These are phyloP conservation scores for Perkinsus marinus DNA, from an alignment of 169 alveolate genomes.

Conservation along the genomic window DNA sequence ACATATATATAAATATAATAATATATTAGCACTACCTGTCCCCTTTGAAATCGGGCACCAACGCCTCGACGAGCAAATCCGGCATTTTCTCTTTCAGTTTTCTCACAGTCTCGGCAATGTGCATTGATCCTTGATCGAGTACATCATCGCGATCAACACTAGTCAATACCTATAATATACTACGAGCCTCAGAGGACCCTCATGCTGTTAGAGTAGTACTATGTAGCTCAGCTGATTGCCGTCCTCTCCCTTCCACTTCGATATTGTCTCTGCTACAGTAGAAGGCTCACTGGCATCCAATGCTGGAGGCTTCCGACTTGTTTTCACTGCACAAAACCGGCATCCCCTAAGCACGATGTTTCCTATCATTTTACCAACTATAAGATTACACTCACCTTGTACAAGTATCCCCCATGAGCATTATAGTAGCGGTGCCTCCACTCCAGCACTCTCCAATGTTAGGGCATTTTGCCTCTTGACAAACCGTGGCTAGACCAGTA, in stretches of 20 bases:
- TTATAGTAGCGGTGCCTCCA: conserved; percentile 52
- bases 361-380: neutral
- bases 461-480: conserved; percentile 57
- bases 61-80: conserved; percentile 36
- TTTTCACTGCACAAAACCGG: conserved; percentile 44
- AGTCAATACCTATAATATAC: conserved; percentile 30
- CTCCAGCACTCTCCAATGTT: conserved; percentile 55
- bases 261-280: conserved; percentile 42
- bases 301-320: conserved; percentile 42
- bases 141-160: conserved; percentile 53
- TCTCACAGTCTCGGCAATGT: conserved; percentile 43
- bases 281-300: conserved; percentile 44
- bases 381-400: conserved; percentile 14
- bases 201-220: neutral
- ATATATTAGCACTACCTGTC: neutral
- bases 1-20: neutral
- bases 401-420: conserved; percentile 53
- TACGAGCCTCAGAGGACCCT: neutral
- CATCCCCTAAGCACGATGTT: conserved; percentile 21
- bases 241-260: conserved; percentile 45
- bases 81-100: conserved; percentile 34
- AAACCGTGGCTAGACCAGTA: conserved; percentile 25
- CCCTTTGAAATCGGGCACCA: conserved; percentile 48
- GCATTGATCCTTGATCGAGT: conserved; percentile 48
- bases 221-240: neutral